These are phyloP conservation scores for Pseudonitzschia delicatissima DNA, from an alignment of 108 stramenopile genomes.

Conservation along the genomic window DNA sequence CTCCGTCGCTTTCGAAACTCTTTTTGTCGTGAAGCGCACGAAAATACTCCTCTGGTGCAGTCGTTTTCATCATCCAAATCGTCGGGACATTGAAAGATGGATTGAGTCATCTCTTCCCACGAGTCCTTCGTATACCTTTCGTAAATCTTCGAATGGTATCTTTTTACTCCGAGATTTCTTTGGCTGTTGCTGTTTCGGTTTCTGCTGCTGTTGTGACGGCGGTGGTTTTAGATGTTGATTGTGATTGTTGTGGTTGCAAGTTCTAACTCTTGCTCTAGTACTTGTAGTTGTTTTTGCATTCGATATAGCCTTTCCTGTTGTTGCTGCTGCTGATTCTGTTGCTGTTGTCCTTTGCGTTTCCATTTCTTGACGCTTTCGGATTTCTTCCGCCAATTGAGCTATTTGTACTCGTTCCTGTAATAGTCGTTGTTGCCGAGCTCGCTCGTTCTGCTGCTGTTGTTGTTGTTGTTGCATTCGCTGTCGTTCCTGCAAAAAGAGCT, in stretches of 20 bases:
- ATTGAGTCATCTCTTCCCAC: not conserved
- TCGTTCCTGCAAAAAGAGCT: not conserved
- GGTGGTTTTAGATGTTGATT: not conserved
- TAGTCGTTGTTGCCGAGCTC: not conserved
- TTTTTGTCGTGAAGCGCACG: not conserved
- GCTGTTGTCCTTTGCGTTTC: constrained; percentile 7
- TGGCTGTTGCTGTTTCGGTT: not conserved
- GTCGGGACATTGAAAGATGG: not conserved
- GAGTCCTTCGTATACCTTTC: too few relatives aligned
- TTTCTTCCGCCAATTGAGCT: not conserved
- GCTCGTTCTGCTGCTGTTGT: not conserved
- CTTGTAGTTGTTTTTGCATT: not conserved
- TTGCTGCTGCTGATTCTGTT: constrained; percentile 9
- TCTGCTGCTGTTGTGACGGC: not conserved
- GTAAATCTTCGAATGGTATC: not conserved
- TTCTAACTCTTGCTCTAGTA: not conserved
- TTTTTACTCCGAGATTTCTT: not conserved
- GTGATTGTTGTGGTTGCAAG: not conserved
- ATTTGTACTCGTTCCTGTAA: not conserved
- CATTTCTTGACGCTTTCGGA: not conserved
- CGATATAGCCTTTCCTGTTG: too few relatives aligned
- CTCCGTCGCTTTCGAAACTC: not conserved
- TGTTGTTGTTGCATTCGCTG: not conserved
- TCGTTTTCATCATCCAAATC: not conserved
- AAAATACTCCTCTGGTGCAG: constrained; percentile 5